phyloP scores from a whole-genome alignment of 2,329 filamentous ascomycete genomes.

The Aureobasidium zeae region DNA sequence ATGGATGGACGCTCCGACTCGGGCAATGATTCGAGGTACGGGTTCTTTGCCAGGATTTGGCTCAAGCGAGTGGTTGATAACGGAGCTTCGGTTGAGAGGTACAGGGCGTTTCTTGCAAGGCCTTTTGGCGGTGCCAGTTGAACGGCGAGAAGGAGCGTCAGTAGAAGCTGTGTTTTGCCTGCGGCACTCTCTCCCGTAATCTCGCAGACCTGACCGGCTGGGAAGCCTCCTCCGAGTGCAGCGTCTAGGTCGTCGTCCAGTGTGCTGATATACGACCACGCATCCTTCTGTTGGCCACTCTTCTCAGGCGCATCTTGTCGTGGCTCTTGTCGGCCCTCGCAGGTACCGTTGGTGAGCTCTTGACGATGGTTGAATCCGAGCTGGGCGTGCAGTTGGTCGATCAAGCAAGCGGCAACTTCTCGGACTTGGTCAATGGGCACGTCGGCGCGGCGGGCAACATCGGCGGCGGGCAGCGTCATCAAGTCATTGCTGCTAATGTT shows the following conservation, averaged over 20 bases:
- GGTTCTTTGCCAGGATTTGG: constrained; percentile 65
- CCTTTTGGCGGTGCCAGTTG: constrained; percentile 70
- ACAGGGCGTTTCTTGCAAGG: constrained; percentile 65
- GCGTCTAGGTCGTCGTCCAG: constrained; percentile 65
- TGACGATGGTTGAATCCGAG: constrained; percentile 30
- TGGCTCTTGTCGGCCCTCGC: no score
- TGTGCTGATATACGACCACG: constrained; percentile 63
- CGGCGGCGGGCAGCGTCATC: constrained; percentile 68
- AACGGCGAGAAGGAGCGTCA: constrained; percentile 71
- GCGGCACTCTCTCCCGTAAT: constrained; percentile 86
- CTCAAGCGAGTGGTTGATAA: constrained; percentile 72
- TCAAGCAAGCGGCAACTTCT: constrained; percentile 58
- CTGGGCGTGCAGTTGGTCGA: constrained; percentile 58
- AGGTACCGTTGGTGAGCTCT: background rate
- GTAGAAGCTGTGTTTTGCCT: constrained; percentile 89
- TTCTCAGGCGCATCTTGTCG: background rate
- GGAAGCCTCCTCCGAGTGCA: constrained; percentile 68
- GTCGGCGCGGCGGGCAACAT: constrained; percentile 77
- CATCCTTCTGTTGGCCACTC: constrained; percentile 21
- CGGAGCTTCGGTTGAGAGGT: constrained; percentile 86
- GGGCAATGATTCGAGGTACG: constrained; percentile 43
- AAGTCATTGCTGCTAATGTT: constrained; percentile 73
- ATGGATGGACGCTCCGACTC: constrained; percentile 51
- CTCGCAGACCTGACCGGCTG: constrained; percentile 73
- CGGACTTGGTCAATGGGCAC: constrained; percentile 73